Evolutionary conservation across 495 filamentous ascomycete species (phyloP).

Genomic region (Aspergillus homomorphus): DNA sequence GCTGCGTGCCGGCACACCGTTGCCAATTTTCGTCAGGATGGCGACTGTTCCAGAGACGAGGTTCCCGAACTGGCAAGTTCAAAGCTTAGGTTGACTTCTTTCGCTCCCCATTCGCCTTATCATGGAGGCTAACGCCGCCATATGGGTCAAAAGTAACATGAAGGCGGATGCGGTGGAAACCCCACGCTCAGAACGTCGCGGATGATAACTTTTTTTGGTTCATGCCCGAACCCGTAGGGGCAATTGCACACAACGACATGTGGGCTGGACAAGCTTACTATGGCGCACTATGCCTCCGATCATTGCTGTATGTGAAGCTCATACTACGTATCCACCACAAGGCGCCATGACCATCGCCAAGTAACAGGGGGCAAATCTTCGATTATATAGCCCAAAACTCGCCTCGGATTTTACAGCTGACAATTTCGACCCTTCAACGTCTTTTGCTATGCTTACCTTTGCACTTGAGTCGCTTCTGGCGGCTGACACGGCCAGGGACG

Average conservation of each 20-base stretch:
- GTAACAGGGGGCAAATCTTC: background rate
- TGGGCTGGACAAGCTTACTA: background rate
- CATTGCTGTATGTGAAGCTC: background rate
- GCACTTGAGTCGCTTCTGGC: constrained; percentile 1
- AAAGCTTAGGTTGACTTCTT: background rate
- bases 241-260: background rate
- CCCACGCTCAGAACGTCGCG: background rate
- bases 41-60: background rate
- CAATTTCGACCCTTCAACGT: background rate
- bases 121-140: background rate
- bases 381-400: constrained; percentile 1
- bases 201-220: constrained; percentile 3
- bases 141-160: constrained; percentile 15
- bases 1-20: background rate
- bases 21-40: background rate
- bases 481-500: background rate
- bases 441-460: background rate
- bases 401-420: background rate
- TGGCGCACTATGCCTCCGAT: background rate
- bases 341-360: background rate
- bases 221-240: constrained; percentile 2
- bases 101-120: background rate
- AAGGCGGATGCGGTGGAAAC: background rate
- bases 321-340: background rate
- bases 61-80: background rate